A percentile compares a stretch with the other conserved stretches of the same genome.
Conservation (phyloP, 345 rosid genomes). For the Citrus medica region DNA sequence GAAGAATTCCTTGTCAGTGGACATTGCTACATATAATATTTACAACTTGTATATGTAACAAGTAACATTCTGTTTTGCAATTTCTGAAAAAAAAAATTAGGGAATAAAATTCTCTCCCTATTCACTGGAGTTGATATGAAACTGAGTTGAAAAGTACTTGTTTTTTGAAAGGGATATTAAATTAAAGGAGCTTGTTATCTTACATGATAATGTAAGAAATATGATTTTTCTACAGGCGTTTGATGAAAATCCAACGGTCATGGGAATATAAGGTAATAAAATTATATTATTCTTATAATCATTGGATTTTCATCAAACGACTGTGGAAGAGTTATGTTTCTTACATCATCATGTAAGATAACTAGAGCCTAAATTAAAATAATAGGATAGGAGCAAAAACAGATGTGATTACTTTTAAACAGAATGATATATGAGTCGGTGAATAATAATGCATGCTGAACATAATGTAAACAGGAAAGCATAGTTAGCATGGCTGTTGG, state of each 20-base stretch:
- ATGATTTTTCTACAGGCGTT: no score
- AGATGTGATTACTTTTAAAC: not conserved
- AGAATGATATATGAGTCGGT: not conserved
- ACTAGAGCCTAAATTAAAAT: no score
- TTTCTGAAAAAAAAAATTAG: not conserved
- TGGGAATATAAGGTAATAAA: no score
- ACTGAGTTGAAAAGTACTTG: not conserved
- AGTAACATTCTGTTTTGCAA: not conserved
- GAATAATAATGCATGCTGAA: not conserved
- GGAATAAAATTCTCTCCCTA: not conserved
- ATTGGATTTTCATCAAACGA: no score
- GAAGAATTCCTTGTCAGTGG: no score
- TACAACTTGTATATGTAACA: not conserved
- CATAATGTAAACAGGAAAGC: conserved; percentile 49
- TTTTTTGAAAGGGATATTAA: not conserved
- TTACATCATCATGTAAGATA: no score
- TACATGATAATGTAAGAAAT: no score
- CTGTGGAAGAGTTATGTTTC: no score
- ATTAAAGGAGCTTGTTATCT: no score
- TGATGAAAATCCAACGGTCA: no score
- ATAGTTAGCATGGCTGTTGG: conserved; percentile 94
- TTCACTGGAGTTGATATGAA: not conserved
- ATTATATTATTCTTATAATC: no score
- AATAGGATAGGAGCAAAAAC: not conserved
- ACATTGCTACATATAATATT: no score